Evolutionary conservation across 495 filamentous ascomycete genomes (phyloP), one percentile per base, ranked within the genome.

Genomic region (Aspergillus sclerotioniger): DNA sequence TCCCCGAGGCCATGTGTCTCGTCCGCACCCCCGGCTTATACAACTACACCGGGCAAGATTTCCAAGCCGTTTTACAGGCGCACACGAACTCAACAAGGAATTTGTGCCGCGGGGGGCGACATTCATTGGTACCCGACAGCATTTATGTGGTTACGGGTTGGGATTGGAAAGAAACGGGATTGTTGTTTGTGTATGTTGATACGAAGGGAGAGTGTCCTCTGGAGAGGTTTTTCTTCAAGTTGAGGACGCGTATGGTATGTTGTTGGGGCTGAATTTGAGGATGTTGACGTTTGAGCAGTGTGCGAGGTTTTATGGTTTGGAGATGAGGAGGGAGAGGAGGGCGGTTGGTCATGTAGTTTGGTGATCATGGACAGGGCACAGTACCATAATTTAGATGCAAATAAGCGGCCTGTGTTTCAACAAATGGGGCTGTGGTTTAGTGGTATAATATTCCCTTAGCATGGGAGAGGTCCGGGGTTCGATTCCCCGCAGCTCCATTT

Each of bases 401-500:
- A 25, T 25, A 25, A 3, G 25, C 5, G 25, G 25, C 25, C 5
- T 25, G 5, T 25, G 2, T 5, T 50, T 32, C 47, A 50, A 1
- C 17, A 55, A 49, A 41, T 61, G 60, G 60, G 59, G 59, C 46
- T 54, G 53, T 70, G 67, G 67, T 70, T 68, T 70, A 70, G 67
- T 68, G 67, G 67, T 68, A 70, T 71, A 69, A 69, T 62, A 60
- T 65, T 62, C 63, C 59, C 66, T 75, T 73, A 70, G 71, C 65
- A 67, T 75, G 74, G 73, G 75, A 73, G 75, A 74, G 74, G 74
- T 78, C 76, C 74, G 73, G 76, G 76, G 75, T 78, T 79, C 75
- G 73, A 78, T 78, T 78, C 76, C 75, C 76, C 72, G 76, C 74
- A 71, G 60, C 62, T 69, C 67, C 67, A 69, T 53, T 51, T 13